Evolutionary conservation across 768 basidiomycete species (phyloP), one percentile per base, ranked within the genome.

Genomic region (Collybia sordida): DNA sequence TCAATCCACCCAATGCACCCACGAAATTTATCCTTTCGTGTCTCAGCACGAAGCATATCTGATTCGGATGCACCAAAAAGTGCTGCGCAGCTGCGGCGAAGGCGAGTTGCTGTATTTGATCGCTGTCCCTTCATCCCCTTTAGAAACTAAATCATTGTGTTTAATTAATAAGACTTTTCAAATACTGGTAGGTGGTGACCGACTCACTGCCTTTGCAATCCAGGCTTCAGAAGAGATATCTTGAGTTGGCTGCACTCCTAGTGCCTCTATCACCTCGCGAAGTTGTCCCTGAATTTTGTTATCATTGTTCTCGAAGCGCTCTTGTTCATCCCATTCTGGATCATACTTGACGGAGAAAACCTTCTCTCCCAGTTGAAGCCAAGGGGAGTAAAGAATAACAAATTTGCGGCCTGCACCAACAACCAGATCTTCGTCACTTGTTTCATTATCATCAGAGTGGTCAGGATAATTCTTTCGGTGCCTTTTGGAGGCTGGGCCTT

Each of bases 1-100:
- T n/a, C n/a, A n/a, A n/a, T n/a, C n/a, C n/a, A 58, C 35, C 57
- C 57, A 49, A 59, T 59, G 9, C 45, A 25, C 22, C 45, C 38
- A 5, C 54, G 42, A 45, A 59, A 59, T 39, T 59, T 59, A 8
- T 25, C 49, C 31, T 49, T 51, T 27, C 51, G n/a, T 19, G 49
- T 41, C 1, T 54, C 51, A 23, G 53, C 8, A 12, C 27, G 19
- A 27, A 58, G 54, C 25, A 56, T 23, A 37, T 56, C 49, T 18
- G 21, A 18, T 24, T 59, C 54, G 9, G 38, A 38, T 18, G 48
- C 51, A 25, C 54, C 51, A 3, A 58, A 36, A 14, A 58, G 36
- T 15, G 27, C 22, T 11, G 54, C 48, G 19, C 54, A 58, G 44
- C 42, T 28, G 34, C 42, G 51, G 19, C 57, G 51, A 18, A 58